Evolutionary conservation across 306 rosid species (phyloP).

Genomic region (Casuarina glauca): DNA sequence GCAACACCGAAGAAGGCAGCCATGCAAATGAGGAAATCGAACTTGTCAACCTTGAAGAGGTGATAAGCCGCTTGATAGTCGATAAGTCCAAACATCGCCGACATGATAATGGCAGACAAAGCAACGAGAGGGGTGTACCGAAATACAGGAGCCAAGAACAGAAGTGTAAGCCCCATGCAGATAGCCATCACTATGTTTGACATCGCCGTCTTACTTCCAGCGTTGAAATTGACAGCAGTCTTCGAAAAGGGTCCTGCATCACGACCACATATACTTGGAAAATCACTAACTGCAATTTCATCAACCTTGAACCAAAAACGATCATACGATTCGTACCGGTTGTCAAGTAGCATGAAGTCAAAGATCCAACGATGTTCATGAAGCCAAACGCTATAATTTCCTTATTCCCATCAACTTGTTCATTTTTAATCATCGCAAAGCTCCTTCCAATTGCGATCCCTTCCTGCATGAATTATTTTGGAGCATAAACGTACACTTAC

Average conservation of each 20-base stretch:
- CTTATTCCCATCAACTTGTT: slow-evolving; percentile 86
- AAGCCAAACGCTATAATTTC: slow-evolving; percentile 90
- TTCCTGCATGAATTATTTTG: slow-evolving; percentile 51
- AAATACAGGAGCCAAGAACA: slow-evolving; percentile 76
- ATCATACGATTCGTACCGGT: slow-evolving; percentile 46
- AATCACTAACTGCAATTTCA: not conserved
- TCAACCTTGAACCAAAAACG: not conserved
- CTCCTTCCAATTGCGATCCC: slow-evolving; percentile 96
- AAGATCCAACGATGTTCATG: slow-evolving; percentile 81
- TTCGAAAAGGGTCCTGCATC: slow-evolving; percentile 89
- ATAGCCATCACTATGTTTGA: slow-evolving; percentile 62
- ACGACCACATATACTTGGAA: too few relatives aligned
- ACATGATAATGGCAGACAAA: slow-evolving; percentile 70
- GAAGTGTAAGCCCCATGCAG: slow-evolving; percentile 53
- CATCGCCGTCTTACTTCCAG: slow-evolving; percentile 71
- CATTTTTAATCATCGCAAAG: slow-evolving; percentile 62
- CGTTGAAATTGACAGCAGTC: slow-evolving; percentile 83
- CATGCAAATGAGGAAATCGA: slow-evolving; percentile 73
- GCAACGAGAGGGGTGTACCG: slow-evolving; percentile 82
- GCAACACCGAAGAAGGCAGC: slow-evolving; percentile 63
- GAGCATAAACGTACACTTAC: not conserved
- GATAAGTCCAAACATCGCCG: slow-evolving; percentile 84
- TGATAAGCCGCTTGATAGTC: slow-evolving; percentile 42
- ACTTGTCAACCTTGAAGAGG: slow-evolving; percentile 78
- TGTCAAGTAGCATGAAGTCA: slow-evolving; percentile 89